Evolutionary conservation across 768 basidiomycete genomes (phyloP).

Genomic region (Daedaleopsis nitida): DNA sequence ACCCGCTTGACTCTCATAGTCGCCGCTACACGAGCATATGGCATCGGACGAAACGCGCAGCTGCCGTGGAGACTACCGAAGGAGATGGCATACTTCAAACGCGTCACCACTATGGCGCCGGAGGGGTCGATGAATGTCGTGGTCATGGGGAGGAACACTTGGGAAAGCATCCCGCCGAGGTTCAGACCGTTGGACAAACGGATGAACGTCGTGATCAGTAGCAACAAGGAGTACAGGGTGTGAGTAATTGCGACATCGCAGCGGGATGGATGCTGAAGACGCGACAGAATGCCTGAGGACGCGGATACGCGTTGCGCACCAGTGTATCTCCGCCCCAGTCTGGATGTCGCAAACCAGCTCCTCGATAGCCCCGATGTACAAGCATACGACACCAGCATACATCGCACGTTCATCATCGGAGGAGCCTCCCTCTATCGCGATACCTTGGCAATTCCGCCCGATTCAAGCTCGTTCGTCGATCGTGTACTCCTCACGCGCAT

Average conservation of each 20-base stretch:
- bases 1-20: constrained; percentile 84
- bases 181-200: constrained; percentile 80
- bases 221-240: constrained; percentile 61
- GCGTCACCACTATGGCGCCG: constrained; percentile 66
- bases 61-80: constrained; percentile 89
- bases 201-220: constrained; percentile 77
- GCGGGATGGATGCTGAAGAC: not conserved
- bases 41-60: constrained; percentile 75
- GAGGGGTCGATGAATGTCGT: constrained; percentile 67
- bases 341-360: constrained; percentile 41
- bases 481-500: constrained; percentile 89
- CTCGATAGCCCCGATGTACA: constrained; percentile 16
- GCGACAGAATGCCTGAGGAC: constrained; percentile 11
- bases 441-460: constrained; percentile 47
- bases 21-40: constrained; percentile 84
- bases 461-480: constrained; percentile 54
- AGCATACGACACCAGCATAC: constrained; percentile 30
- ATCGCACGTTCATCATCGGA: constrained; percentile 85
- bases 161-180: constrained; percentile 92
- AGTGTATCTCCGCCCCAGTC: constrained; percentile 42
- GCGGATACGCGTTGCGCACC: constrained; percentile 22
- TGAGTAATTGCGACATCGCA: constrained; percentile 28
- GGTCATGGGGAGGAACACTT: constrained; percentile 95
- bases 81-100: constrained; percentile 94
- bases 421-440: constrained; percentile 85